phyloP scores from a whole-genome alignment of 495 filamentous ascomycete genomes.

The Hypoxylon trugodes region DNA sequence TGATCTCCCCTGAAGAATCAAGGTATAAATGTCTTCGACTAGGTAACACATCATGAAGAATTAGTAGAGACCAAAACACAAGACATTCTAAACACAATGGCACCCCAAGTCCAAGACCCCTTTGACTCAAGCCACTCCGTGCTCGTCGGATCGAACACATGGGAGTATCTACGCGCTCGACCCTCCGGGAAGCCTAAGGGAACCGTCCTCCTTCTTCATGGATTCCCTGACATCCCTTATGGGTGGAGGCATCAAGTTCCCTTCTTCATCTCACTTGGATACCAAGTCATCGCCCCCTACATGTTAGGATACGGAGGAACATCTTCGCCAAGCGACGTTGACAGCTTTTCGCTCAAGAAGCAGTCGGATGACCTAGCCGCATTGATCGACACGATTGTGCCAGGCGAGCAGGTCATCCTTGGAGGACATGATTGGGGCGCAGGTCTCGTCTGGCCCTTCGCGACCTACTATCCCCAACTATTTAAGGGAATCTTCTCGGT shows the following conservation, averaged over 20 bases:
- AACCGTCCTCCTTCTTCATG: conserved; percentile 69
- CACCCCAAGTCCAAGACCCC: conserved; percentile 8
- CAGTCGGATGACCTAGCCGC: conserved; percentile 72
- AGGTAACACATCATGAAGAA: too few relatives aligned
- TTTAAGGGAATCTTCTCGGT: conserved; percentile 57
- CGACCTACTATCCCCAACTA: conserved; percentile 75
- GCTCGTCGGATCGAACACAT: conserved; percentile 48
- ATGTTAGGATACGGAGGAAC: conserved; percentile 81
- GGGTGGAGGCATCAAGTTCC: conserved; percentile 86
- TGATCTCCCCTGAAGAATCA: too few relatives aligned
- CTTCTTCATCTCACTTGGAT: conserved; percentile 66
- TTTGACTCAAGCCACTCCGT: conserved; percentile 20
- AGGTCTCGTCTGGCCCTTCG: conserved; percentile 63
- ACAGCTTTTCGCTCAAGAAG: conserved; percentile 72
- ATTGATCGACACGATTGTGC: conserved; percentile 43
- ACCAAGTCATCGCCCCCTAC: conserved; percentile 77
- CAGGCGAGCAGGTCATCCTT: conserved; percentile 55
- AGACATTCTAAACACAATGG: background rate
- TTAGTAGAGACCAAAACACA: too few relatives aligned
- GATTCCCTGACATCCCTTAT: conserved; percentile 69
- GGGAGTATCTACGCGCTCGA: conserved; percentile 71
- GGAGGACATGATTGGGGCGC: conserved; percentile 87
- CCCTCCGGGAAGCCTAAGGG: conserved; percentile 59
- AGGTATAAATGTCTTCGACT: too few relatives aligned
- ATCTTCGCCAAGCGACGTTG: conserved; percentile 62